These are phyloP conservation scores for Kodamaea kaohsiungensis DNA, from an alignment of 805 yeast species.

Conservation along the genomic window DNA sequence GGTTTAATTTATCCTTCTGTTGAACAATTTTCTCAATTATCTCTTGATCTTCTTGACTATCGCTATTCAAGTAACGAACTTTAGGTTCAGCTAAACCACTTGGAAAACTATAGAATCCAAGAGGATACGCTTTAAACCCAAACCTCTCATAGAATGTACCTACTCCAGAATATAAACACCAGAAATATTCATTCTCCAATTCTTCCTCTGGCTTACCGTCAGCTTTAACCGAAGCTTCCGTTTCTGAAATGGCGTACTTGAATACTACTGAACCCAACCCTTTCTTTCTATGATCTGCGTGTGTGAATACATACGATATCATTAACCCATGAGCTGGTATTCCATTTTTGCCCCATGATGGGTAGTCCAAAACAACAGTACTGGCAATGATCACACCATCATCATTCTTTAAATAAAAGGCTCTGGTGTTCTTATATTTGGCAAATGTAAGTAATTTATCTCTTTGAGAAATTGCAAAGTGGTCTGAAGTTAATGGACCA, in stretches of 20 bases:
- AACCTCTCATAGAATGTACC: conserved; percentile 65
- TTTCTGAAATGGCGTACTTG: conserved; percentile 26
- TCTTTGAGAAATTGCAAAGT: conserved; percentile 23
- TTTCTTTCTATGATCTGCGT: conserved; percentile 23
- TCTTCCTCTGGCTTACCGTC: conserved; percentile 13
- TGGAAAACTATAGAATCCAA: conserved; percentile 19
- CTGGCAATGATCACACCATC: conserved; percentile 3
- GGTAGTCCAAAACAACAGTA: conserved; percentile 4
- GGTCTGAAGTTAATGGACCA: conserved; percentile 18
- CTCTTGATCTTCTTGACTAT: not conserved
- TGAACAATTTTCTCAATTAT: not conserved
- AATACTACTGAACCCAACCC: conserved; percentile 32
- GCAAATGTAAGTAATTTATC: conserved; percentile 12
- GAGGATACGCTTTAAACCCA: conserved; percentile 51
- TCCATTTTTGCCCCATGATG: not conserved
- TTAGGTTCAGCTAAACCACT: not conserved
- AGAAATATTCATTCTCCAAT: conserved; percentile 29
- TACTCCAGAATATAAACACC: conserved; percentile 69
- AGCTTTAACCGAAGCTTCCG: conserved; percentile 30
- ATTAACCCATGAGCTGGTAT: not conserved
- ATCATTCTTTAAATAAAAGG: conserved; percentile 1
- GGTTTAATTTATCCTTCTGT: not conserved
- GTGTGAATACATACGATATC: conserved; percentile 25
- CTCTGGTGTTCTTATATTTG: conserved; percentile 2
- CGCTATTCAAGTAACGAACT: not conserved